Percentiles rank a stretch among this genome's conserved stretches.
Conservation (phyloP, 2,329 filamentous ascomycete species). For the Amylocarpus encephaloides region DNA sequence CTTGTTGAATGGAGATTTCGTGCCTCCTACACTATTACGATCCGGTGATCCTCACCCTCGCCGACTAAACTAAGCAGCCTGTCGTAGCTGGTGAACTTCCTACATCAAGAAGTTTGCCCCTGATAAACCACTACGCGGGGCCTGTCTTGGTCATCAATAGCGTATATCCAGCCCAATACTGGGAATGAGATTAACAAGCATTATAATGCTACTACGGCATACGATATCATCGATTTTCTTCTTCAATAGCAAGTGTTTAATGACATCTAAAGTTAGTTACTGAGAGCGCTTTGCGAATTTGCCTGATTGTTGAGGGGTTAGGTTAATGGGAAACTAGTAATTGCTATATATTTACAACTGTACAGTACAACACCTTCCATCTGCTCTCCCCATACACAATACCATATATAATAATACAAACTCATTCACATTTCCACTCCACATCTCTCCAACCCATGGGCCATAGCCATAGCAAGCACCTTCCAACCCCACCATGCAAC, state of each 20-base stretch:
- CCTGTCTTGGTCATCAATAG: conserved; percentile 56
- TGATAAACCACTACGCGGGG: conserved; percentile 40
- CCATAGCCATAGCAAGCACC: too few species aligned
- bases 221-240: conserved; percentile 34
- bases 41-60: conserved; percentile 41
- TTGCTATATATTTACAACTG: too few species aligned
- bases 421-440: too few species aligned
- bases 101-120: conserved; percentile 41
- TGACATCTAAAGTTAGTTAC: background rate
- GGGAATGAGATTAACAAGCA: conserved; percentile 46
- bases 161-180: conserved; percentile 46
- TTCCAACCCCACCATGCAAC: background rate
- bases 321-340: background rate
- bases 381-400: too few species aligned
- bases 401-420: too few species aligned
- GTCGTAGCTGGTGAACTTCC: conserved; percentile 53
- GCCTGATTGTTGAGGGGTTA: background rate
- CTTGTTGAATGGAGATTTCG: conserved; percentile 48
- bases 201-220: conserved; percentile 30
- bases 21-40: conserved; percentile 47
- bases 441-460: too few species aligned
- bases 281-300: background rate
- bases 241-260: conserved; percentile 18
- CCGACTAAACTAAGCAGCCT: conserved; percentile 46
- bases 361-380: too few species aligned